Conservation (phyloP, 768 basidiomycete species). For the Naematelia aurantialba region DNA sequence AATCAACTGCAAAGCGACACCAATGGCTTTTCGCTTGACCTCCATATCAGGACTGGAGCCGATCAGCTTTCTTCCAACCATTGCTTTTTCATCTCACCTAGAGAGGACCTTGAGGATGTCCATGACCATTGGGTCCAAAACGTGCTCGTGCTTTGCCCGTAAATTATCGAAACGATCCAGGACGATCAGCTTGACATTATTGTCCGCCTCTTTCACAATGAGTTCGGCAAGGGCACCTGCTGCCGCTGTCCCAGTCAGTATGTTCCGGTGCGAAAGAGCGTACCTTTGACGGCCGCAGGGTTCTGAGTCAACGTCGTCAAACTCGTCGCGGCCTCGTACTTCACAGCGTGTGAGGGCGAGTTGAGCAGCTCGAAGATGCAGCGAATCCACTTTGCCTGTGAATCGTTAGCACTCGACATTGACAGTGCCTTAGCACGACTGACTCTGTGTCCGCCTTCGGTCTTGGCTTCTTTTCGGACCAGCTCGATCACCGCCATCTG, state of each 20-base stretch:
- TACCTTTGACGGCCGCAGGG: conserved; percentile 91
- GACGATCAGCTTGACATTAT: conserved; percentile 97
- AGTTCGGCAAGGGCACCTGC: conserved; percentile 83
- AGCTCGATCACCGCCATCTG: conserved; percentile 96
- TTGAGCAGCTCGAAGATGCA: conserved; percentile 88
- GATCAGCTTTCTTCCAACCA: not conserved
- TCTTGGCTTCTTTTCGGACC: conserved; percentile 81
- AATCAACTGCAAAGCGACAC: conserved; percentile 85
- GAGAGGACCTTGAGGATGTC: conserved; percentile 87
- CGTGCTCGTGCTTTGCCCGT: conserved; percentile 72
- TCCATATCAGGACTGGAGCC: conserved; percentile 80
- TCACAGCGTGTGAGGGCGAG: conserved; percentile 84
- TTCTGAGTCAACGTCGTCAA: conserved; percentile 92
- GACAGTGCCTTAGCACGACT: conserved; percentile 46
- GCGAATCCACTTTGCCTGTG: conserved; percentile 85
- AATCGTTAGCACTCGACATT: conserved; percentile 4
- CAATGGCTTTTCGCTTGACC: conserved; percentile 86
- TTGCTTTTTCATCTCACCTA: conserved; percentile 57
- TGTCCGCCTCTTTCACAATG: conserved; percentile 92
- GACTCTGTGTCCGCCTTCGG: conserved; percentile 76
- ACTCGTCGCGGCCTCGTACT: conserved; percentile 95
- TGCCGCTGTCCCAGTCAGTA: conserved; percentile 60
- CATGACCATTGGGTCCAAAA: conserved; percentile 88
- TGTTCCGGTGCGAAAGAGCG: conserved; percentile 12
- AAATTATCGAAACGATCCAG: conserved; percentile 82